Evolutionary conservation across 2,329 filamentous ascomycete genomes (phyloP).

Genomic region (Fusarium poae): DNA sequence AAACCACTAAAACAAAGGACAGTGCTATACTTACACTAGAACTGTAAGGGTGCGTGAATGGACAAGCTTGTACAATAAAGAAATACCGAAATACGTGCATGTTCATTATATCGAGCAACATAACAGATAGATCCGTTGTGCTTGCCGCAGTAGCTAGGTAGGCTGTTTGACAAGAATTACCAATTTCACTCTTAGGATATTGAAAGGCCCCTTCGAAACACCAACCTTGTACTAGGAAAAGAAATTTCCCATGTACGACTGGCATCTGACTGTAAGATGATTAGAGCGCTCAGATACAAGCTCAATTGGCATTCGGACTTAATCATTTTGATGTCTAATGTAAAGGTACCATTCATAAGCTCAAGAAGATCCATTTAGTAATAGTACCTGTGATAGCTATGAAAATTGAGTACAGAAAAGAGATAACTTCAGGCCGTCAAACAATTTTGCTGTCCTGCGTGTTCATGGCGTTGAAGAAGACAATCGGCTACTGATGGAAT

Average conservation of each 20-base stretch:
- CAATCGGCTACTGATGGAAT: background rate
- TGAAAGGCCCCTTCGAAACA: accelerated
- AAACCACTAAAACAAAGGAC: background rate
- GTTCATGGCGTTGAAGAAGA: background rate
- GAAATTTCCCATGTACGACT: accelerated
- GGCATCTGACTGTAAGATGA: background rate
- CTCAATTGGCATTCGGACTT: background rate
- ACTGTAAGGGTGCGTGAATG: background rate
- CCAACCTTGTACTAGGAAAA: accelerated
- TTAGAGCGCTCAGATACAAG: background rate
- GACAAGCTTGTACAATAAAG: too few relatives aligned
- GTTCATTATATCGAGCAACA: background rate
- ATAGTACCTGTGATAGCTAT: too few relatives aligned
- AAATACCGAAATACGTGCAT: background rate
- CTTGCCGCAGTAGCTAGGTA: too few relatives aligned
- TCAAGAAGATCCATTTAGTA: too few relatives aligned
- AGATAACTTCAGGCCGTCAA: background rate
- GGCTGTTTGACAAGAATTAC: accelerated
- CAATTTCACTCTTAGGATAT: too few relatives aligned
- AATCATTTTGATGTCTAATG: background rate
- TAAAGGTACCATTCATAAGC: background rate
- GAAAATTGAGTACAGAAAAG: background rate
- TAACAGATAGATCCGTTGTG: accelerated
- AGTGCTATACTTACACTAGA: background rate
- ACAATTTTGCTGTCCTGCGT: accelerated